Evolutionary conservation across 176 grass and related monocot species (phyloP).

Genomic region (Eleusine indica): DNA sequence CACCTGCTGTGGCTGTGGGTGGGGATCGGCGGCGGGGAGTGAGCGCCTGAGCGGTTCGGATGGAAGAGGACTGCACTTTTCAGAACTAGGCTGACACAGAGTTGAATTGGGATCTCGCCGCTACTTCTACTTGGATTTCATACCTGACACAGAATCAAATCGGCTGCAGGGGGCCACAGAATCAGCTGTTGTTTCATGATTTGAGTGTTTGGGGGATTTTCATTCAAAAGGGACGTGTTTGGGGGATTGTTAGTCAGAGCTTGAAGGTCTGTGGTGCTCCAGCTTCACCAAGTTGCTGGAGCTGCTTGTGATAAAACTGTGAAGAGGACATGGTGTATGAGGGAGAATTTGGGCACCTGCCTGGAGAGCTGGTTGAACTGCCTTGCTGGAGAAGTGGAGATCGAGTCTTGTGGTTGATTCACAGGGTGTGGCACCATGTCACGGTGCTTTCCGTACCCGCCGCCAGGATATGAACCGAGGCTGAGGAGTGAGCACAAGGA

Average conservation of each 20-base stretch:
- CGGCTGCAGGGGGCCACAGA: neutral
- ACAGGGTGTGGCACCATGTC: conserved; percentile 37
- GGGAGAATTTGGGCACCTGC: neutral
- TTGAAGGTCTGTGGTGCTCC: neutral
- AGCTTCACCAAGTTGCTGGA: neutral
- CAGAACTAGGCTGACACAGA: conserved; percentile 7
- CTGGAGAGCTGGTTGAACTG: no score
- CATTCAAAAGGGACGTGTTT: neutral
- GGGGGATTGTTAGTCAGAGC: neutral
- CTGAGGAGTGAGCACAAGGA: conserved; percentile 33
- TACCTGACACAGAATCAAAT: neutral
- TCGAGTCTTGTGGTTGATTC: conserved; percentile 3
- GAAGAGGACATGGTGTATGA: conserved; percentile 47
- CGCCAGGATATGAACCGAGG: conserved; percentile 48
- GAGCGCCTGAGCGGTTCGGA: conserved; percentile 6
- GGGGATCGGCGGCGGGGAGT: conserved; percentile 58
- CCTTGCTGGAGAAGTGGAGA: neutral
- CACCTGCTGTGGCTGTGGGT: conserved; percentile 51
- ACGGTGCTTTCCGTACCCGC: conserved; percentile 55
- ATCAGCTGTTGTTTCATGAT: neutral
- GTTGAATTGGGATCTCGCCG: neutral
- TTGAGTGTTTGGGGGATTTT: conserved; percentile 1
- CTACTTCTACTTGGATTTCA: no score
- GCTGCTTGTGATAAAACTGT: neutral
- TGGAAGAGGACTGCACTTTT: conserved; percentile 51